Base-by-base conservation (phyloP, 345 rosid species). In the Euphorbia tirucalli region DNA sequence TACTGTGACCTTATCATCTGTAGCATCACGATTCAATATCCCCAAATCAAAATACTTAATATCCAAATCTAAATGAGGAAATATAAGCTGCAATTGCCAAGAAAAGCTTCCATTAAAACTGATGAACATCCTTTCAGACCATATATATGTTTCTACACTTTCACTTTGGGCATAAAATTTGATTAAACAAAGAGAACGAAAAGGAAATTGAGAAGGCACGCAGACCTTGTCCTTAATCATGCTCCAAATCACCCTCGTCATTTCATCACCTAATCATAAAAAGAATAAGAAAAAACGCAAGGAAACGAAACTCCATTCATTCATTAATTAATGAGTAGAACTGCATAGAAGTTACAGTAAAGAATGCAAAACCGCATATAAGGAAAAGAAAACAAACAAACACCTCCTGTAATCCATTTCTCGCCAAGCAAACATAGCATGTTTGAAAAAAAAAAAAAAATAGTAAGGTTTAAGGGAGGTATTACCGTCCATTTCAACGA, bases 11-110 rank as follows among this genome's bases (percentile, higher is more conserved):
- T 79, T 81, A 82, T 95, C 97, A 46, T 87, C 93, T 4, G 97
- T 92, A 24, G 93, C 93, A 75, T 95, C 97, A 0, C 97, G 97
- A 75, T 92, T 95, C 73, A 89, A 69, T 79, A 95, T 72, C 43
- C 99, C 99, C 84, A 95, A 77, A 79, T 95, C 97, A 56, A 85
- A 95, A 78, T 95, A 95, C 81, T 90, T 90, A 27, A 92, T 82
- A 50, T 95, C 99, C 89, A 95, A 77, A 74, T 88, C 96, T 61
- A 95, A 57, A 74, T 85, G 81, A 68, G 99, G 99, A 64, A 83
- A 75, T 81, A 95, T 85, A 70, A 95, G 97, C 97, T 92, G 85
- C 83, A 84, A 79, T 63, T 43, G 79, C 27, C 63, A 66, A 78
- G 71, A 77, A 16, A 8, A 52, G 43, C 28, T 61, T 77, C 71